phyloP scores from a whole-genome alignment of 176 grass and related monocot species.

The Tillandsia leiboldiana region DNA sequence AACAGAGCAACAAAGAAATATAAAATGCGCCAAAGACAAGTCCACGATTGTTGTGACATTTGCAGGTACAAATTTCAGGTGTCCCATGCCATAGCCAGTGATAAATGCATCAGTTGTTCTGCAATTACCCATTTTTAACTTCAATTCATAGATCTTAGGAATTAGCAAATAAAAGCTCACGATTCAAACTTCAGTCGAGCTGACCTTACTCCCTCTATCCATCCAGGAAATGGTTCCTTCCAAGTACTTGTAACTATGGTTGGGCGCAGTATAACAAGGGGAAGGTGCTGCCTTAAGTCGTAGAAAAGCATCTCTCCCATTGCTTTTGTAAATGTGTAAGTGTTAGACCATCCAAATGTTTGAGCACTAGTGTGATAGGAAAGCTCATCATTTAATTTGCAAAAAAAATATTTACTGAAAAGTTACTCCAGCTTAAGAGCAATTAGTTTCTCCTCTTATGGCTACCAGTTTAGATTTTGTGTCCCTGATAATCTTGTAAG shows the following conservation, averaged over 20 bases:
- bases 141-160: background rate
- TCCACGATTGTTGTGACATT: conserved; percentile 9
- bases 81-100: conserved; percentile 12
- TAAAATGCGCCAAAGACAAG: background rate
- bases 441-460: too few relatives aligned
- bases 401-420: background rate
- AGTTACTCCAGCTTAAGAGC: background rate
- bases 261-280: too few relatives aligned
- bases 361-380: conserved; percentile 5
- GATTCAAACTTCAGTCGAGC: background rate
- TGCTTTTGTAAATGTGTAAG: conserved; percentile 21
- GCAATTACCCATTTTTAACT: background rate
- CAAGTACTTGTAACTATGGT: too few relatives aligned
- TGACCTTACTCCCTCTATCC: conserved; percentile 31
- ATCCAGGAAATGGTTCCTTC: conserved; percentile 10
- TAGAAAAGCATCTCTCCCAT: too few relatives aligned
- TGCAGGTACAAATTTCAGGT: conserved; percentile 13
- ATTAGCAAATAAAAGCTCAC: background rate
- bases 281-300: too few relatives aligned
- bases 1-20: background rate
- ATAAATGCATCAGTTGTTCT: conserved; percentile 19
- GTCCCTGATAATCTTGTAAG: background rate
- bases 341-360: conserved; percentile 24
- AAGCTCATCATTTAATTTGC: background rate
- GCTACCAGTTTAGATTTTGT: too few relatives aligned